A percentile compares a stretch with the other conserved stretches of the same genome.
phyloP scores from a whole-genome alignment of 1,284 basidiomycete species.

The Vanrija sp. region DNA sequence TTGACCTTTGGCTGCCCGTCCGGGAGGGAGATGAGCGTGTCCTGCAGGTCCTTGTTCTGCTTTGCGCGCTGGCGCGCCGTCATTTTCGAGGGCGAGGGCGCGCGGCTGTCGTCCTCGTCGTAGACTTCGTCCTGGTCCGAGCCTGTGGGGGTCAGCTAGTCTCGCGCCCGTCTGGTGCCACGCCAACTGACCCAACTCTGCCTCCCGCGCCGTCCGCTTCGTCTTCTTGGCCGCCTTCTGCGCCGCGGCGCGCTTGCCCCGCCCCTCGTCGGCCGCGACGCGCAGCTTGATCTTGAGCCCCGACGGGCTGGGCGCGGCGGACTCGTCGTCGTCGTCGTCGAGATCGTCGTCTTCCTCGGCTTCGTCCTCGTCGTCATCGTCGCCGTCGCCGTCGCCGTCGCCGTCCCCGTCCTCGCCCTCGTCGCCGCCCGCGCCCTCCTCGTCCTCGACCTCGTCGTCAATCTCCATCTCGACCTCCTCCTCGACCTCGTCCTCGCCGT shows the following conservation, averaged over 20 bases:
- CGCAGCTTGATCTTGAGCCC: constrained; percentile 10
- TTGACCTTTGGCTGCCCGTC: constrained; percentile 60
- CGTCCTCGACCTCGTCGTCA: constrained; percentile 8
- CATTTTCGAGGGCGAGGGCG: constrained; percentile 26
- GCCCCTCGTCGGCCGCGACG: constrained; percentile 1
- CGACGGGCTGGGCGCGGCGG: constrained; percentile 1
- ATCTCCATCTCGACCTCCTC: background rate
- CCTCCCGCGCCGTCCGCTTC: constrained; percentile 15
- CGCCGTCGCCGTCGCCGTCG: constrained; percentile 5
- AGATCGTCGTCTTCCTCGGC: constrained; percentile 2
- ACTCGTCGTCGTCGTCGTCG: constrained; percentile 15
- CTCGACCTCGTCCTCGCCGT: background rate
- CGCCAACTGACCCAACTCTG: constrained; percentile 7
- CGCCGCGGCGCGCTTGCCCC: constrained; percentile 11
- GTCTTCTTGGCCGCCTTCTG: constrained; percentile 20
- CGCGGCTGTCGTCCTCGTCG: constrained; percentile 3
- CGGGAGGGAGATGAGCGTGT: constrained; percentile 31
- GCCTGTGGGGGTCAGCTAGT: background rate
- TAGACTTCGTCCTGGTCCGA: constrained; percentile 2
- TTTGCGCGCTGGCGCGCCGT: constrained; percentile 35
- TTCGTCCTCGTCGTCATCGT: constrained; percentile 1
- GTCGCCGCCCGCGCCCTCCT: constrained; percentile 4
- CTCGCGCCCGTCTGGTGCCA: background rate
- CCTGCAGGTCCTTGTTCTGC: constrained; percentile 27
- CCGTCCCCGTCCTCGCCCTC: constrained; percentile 7